These are phyloP conservation scores for Zychaea mexicana DNA, from an alignment of 371 early-diverging fungal species.

Conservation along the genomic window DNA sequence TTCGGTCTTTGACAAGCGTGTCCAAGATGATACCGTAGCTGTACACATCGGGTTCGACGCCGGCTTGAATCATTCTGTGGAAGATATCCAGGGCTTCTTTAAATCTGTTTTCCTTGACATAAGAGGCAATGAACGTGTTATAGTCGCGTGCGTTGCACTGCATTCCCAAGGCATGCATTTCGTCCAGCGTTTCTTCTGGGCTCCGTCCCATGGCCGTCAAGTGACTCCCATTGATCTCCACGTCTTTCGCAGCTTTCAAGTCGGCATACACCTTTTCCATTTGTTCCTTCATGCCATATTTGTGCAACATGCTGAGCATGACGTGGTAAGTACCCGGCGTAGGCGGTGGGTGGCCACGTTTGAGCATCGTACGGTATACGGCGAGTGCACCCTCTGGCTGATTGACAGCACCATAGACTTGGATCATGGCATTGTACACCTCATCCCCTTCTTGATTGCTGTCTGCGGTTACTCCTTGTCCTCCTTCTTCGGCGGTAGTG, in stretches of 20 bases:
- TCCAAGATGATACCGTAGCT: conserved; percentile 46
- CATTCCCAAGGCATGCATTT: conserved; percentile 15
- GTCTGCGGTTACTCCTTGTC: too few species aligned
- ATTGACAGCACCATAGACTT: conserved; percentile 14
- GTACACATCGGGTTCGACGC: conserved; percentile 25
- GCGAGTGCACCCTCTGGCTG: conserved; percentile 19
- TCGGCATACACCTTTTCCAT: conserved; percentile 22
- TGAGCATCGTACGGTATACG: conserved; percentile 42
- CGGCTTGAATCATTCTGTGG: conserved; percentile 24
- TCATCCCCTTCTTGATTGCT: too few species aligned
- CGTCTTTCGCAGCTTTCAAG: conserved; percentile 9
- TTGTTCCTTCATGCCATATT: conserved; percentile 6
- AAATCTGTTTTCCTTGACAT: conserved; percentile 32
- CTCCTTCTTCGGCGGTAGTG: too few species aligned
- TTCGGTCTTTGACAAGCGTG: conserved; percentile 31
- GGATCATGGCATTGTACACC: conserved; percentile 28
- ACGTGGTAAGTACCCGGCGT: conserved; percentile 32
- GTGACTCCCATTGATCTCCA: conserved; percentile 13
- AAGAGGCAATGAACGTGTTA: conserved; percentile 28
- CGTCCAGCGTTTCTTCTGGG: conserved; percentile 24
- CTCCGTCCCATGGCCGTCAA: conserved; percentile 30
- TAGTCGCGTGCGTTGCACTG: conserved; percentile 23
- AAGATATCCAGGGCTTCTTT: conserved; percentile 34
- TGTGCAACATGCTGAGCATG: conserved; percentile 15
- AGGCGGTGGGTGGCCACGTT: conserved; percentile 23